phyloP scores from a whole-genome alignment of 352 stramenopile species.

The Globisporangium radiosum region DNA sequence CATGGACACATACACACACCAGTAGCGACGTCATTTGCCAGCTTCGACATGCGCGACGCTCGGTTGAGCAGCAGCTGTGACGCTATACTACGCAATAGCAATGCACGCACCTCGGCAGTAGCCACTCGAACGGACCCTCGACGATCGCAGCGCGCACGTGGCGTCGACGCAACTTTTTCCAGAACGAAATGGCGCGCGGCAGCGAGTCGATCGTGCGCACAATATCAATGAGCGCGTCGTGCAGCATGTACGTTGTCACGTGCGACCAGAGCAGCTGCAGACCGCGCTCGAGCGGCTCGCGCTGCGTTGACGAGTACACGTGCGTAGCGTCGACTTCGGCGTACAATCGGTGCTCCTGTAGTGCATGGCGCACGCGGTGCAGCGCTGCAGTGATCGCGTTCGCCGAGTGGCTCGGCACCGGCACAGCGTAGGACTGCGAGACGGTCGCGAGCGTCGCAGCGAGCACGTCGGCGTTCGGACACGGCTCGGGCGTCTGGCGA shows the following conservation, averaged over 20 bases:
- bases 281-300: slow-evolving; percentile 24
- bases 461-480: slow-evolving; percentile 28
- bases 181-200: slow-evolving; percentile 56
- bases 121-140: slow-evolving; percentile 56
- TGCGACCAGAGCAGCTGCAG: slow-evolving; percentile 53
- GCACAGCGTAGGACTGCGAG: slow-evolving; percentile 39
- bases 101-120: slow-evolving; percentile 33
- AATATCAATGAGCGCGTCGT: slow-evolving; percentile 52
- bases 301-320: slow-evolving; percentile 20
- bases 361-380: slow-evolving; percentile 24
- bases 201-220: slow-evolving; percentile 66
- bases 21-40: neutral
- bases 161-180: slow-evolving; percentile 47
- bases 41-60: too few species aligned
- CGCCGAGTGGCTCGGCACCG: slow-evolving; percentile 30
- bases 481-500: slow-evolving; percentile 4
- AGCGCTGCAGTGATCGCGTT: slow-evolving; percentile 33
- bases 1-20: neutral
- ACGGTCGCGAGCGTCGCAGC: slow-evolving; percentile 28
- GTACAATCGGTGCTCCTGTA: slow-evolving; percentile 40
- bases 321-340: slow-evolving; percentile 3
- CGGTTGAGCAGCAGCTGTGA: neutral
- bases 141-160: slow-evolving; percentile 44
- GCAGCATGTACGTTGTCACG: slow-evolving; percentile 48
- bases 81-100: neutral